A percentile compares a stretch with the other conserved stretches of the same genome.
Conservation (phyloP, 148 eudicot genomes). For the Cornus suecica region DNA sequence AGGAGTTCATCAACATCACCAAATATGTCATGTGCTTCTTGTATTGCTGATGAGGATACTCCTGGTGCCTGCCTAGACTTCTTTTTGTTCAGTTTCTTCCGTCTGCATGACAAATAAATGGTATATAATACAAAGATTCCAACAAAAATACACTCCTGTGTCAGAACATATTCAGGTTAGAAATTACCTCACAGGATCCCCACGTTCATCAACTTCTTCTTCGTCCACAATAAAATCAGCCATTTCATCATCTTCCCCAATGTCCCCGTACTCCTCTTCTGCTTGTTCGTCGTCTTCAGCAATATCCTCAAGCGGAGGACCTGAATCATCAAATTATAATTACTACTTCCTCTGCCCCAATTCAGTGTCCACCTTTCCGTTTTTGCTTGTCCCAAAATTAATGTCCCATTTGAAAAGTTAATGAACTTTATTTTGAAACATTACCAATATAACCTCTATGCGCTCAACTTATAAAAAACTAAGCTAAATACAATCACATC, state of each 20-base stretch:
- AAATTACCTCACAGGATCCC: constrained; percentile 62
- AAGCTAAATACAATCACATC: too few species aligned
- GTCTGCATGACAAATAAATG: constrained; percentile 37
- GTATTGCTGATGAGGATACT: constrained; percentile 65
- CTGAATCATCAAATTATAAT: constrained; percentile 36
- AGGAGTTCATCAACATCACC: constrained; percentile 89
- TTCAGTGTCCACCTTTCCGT: too few species aligned
- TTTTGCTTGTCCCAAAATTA: too few species aligned
- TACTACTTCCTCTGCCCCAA: too few species aligned
- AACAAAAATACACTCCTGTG: neutral
- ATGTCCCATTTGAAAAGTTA: too few species aligned
- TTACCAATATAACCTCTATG: too few species aligned
- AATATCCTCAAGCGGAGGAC: constrained; percentile 65
- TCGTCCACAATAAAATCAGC: constrained; percentile 94
- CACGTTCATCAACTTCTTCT: constrained; percentile 77
- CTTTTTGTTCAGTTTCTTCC: constrained; percentile 60
- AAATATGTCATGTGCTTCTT: constrained; percentile 88
- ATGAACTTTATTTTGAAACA: too few species aligned
- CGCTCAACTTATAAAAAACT: too few species aligned
- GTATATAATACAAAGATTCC: neutral
- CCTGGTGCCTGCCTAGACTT: constrained; percentile 72
- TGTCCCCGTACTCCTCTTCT: constrained; percentile 53
- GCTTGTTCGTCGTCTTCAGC: constrained; percentile 78
- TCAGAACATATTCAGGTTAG: neutral
- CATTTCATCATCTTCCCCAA: constrained; percentile 85